Evolutionary conservation across 495 filamentous ascomycete species (phyloP).

Genomic region (Penicillium samsonianum): DNA sequence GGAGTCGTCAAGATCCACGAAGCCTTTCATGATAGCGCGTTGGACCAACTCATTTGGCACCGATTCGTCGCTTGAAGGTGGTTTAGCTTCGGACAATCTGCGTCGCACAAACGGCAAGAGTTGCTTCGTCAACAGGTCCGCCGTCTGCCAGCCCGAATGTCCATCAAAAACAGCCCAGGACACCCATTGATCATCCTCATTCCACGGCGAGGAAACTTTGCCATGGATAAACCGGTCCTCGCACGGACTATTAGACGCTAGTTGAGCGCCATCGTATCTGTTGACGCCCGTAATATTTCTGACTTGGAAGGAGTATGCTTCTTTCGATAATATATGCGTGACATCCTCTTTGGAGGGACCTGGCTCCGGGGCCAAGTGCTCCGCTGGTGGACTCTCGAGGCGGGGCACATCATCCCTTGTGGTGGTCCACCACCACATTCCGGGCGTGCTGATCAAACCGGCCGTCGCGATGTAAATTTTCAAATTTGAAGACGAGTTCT

Average conservation of each 20-base stretch:
- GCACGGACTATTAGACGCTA: slow-evolving; percentile 48
- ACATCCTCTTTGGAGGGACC: slow-evolving; percentile 28
- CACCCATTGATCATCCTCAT: slow-evolving; percentile 44
- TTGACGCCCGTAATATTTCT: slow-evolving; percentile 31
- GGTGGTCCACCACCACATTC: slow-evolving; percentile 27
- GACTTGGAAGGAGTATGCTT: slow-evolving; percentile 34
- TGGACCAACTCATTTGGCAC: slow-evolving; percentile 35
- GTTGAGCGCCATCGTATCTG: slow-evolving; percentile 48
- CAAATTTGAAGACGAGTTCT: slow-evolving; percentile 13
- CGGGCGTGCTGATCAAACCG: slow-evolving; percentile 20
- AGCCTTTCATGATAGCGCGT: slow-evolving; percentile 47
- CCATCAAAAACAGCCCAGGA: slow-evolving; percentile 54
- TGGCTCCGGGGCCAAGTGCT: slow-evolving; percentile 15
- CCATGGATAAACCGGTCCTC: slow-evolving; percentile 53
- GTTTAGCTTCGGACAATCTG: slow-evolving; percentile 30
- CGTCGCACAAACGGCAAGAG: slow-evolving; percentile 45
- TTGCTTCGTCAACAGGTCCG: slow-evolving; percentile 39
- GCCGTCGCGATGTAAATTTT: slow-evolving; percentile 14
- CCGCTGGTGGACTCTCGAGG: slow-evolving; percentile 17
- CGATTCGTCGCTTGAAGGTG: slow-evolving; percentile 10
- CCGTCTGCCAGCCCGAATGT: slow-evolving; percentile 49
- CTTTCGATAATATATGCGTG: slow-evolving; percentile 29
- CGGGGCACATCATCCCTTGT: slow-evolving; percentile 25
- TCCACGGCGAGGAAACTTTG: slow-evolving; percentile 40
- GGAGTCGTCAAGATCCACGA: slow-evolving; percentile 50